Evolutionary conservation across 768 basidiomycete genomes (phyloP).

Genomic region (Naganishia randhawae): DNA sequence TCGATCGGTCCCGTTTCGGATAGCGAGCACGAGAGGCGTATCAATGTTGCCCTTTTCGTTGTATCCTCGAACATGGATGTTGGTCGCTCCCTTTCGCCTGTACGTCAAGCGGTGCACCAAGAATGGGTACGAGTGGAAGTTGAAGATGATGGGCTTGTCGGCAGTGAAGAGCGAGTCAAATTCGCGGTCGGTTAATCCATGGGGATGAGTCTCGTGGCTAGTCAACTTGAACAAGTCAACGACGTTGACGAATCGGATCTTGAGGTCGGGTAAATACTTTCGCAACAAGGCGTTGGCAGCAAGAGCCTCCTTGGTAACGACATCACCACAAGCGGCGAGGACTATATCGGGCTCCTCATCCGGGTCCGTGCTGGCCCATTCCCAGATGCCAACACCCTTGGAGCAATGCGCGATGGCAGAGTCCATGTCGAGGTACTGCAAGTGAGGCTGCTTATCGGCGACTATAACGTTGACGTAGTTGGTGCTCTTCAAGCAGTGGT

Average conservation of each 20-base stretch:
- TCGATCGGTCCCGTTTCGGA: slow-evolving; percentile 32
- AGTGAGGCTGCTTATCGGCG: slow-evolving; percentile 31
- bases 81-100: slow-evolving; percentile 28
- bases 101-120: slow-evolving; percentile 29
- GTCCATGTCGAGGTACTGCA: slow-evolving; percentile 34
- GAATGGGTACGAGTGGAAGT: slow-evolving; percentile 73
- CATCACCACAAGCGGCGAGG: slow-evolving; percentile 56
- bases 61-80: slow-evolving; percentile 37
- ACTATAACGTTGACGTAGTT: slow-evolving; percentile 56
- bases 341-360: slow-evolving; percentile 29
- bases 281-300: slow-evolving; percentile 74
- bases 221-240: slow-evolving; percentile 50
- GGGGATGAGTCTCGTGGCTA: slow-evolving; percentile 59
- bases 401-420: slow-evolving; percentile 29
- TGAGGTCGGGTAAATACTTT: slow-evolving; percentile 61
- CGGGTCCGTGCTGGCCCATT: slow-evolving; percentile 25
- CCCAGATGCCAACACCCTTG: slow-evolving; percentile 32
- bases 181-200: slow-evolving; percentile 59
- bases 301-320: slow-evolving; percentile 78
- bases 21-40: slow-evolving; percentile 34
- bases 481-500: slow-evolving; percentile 73
- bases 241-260: slow-evolving; percentile 68
- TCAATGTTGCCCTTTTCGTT: slow-evolving; percentile 37
- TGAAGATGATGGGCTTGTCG: slow-evolving; percentile 67
- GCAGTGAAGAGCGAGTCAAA: slow-evolving; percentile 70